These are phyloP conservation scores for Megacollybia marginata DNA, from an alignment of 768 basidiomycete genomes.

Conservation along the genomic window DNA sequence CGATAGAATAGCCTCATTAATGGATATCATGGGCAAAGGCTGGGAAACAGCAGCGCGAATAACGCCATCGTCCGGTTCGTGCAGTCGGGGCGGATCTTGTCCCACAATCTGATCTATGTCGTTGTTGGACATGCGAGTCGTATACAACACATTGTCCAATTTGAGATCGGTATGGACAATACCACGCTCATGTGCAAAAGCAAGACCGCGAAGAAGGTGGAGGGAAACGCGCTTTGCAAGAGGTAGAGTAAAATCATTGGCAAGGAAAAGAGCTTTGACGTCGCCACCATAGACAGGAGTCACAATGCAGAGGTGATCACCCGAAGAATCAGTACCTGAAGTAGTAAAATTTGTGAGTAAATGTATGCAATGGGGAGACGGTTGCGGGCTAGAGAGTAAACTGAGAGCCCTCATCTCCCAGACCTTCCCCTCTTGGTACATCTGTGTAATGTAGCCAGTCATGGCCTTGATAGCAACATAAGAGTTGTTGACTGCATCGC, in stretches of 20 bases:
- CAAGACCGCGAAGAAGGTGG: constrained; percentile 8
- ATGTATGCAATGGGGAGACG: constrained; percentile 5
- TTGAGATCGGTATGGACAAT: too few relatives aligned
- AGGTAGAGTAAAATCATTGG: neutral
- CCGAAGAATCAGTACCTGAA: constrained; percentile 4
- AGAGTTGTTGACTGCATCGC: constrained; percentile 13
- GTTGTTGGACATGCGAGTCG: neutral
- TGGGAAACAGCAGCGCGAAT: too few relatives aligned
- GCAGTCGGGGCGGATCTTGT: too few relatives aligned
- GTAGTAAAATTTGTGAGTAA: constrained; percentile 4
- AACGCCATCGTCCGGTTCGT: constrained; percentile 4
- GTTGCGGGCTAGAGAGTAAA: constrained; percentile 1
- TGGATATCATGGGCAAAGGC: too few relatives aligned
- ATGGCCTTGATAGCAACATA: constrained; percentile 24
- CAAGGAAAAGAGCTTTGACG: constrained; percentile 1
- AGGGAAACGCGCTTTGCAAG: constrained; percentile 6
- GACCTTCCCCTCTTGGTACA: constrained; percentile 8
- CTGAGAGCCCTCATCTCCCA: too few relatives aligned
- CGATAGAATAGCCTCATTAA: constrained; percentile 2
- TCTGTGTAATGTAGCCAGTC: constrained; percentile 15
- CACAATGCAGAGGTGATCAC: constrained; percentile 8
- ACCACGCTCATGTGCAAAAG: too few relatives aligned
- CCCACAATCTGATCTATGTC: too few relatives aligned
- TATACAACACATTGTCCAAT: constrained; percentile 7
- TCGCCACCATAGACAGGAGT: constrained; percentile 6